Conservation (phyloP, 345 rosid species). For the Excoecaria agallocha region DNA sequence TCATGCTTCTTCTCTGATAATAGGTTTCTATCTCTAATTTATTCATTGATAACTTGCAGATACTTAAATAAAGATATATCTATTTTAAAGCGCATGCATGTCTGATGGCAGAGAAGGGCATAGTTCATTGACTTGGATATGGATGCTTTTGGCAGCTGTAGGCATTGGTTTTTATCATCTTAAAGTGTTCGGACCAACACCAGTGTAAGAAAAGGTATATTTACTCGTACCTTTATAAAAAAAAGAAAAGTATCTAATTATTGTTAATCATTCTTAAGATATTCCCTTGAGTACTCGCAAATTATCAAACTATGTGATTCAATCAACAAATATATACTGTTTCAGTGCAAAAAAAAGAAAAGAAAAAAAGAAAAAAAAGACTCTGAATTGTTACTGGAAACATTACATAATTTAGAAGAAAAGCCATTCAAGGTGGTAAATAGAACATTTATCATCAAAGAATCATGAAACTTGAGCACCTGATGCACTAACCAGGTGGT, state of each 20-base stretch:
- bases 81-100: background rate
- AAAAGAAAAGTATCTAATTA: background rate
- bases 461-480: background rate
- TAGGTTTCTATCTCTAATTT: background rate
- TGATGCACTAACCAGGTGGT: background rate
- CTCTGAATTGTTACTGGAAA: background rate
- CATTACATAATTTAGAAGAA: background rate
- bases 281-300: background rate
- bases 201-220: background rate
- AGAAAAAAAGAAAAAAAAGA: background rate
- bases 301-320: background rate
- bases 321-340: background rate
- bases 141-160: background rate
- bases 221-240: background rate
- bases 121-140: background rate
- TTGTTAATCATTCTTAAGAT: background rate
- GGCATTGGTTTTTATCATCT: background rate
- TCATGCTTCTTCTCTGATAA: background rate
- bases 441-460: background rate
- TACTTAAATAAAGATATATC: background rate
- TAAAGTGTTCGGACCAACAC: background rate
- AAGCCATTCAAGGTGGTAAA: constrained; percentile 7
- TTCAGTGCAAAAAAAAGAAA: no score
- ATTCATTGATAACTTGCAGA: background rate
- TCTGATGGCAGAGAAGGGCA: background rate